Conservation (phyloP, 2,329 filamentous ascomycete genomes). For the Amesomyces nigricolor region DNA sequence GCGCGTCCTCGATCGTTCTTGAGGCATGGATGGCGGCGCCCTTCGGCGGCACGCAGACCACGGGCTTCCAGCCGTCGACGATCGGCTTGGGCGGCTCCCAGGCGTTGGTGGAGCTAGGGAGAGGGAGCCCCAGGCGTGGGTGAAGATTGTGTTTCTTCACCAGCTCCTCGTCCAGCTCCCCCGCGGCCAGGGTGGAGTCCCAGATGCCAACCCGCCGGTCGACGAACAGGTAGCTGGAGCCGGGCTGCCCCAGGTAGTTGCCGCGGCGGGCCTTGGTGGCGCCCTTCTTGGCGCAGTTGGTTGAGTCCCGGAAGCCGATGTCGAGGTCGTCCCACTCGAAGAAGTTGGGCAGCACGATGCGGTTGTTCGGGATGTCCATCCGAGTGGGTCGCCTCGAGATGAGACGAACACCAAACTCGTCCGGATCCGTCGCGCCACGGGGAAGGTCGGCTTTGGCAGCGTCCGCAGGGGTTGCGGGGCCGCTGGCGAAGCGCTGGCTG, state of each 20-base stretch:
- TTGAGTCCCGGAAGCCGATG: constrained; percentile 55
- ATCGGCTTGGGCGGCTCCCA: constrained; percentile 18
- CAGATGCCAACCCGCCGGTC: constrained; percentile 50
- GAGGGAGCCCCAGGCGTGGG: constrained; percentile 48
- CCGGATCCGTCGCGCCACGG: constrained; percentile 40
- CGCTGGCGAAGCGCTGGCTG: constrained; percentile 20
- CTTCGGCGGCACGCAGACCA: constrained; percentile 21
- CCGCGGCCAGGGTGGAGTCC: constrained; percentile 46
- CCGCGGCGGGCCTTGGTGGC: constrained; percentile 49
- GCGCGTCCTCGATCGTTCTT: constrained; percentile 24
- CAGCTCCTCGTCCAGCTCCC: constrained; percentile 47
- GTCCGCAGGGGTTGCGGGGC: constrained; percentile 29
- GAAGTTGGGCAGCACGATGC: constrained; percentile 46
- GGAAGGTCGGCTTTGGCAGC: constrained; percentile 31
- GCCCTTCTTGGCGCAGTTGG: constrained; percentile 50
- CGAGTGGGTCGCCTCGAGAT: constrained; percentile 38
- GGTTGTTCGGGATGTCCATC: constrained; percentile 42
- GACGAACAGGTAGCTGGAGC: constrained; percentile 48
- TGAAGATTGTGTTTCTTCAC: constrained; percentile 48
- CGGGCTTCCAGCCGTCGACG: constrained; percentile 22
- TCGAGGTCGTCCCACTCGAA: constrained; percentile 48
- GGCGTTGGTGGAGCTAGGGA: constrained; percentile 40
- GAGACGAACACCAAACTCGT: constrained; percentile 47
- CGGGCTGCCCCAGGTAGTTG: constrained; percentile 49
- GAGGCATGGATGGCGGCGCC: constrained; percentile 24